Evolutionary conservation across 129 eudicot genomes (phyloP).

Genomic region (Chrysanthemum lavandulifolium): DNA sequence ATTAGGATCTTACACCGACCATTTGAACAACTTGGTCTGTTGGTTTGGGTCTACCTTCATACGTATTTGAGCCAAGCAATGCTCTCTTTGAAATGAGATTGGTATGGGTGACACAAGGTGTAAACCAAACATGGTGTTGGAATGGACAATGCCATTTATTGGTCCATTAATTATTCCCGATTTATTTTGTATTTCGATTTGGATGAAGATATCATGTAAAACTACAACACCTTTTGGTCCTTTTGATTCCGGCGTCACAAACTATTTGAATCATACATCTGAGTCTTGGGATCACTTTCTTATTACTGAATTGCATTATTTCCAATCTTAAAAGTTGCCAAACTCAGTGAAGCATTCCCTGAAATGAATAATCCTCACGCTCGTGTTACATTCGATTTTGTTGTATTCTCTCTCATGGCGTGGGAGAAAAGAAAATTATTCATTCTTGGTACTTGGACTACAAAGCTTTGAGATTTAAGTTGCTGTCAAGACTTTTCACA

Average conservation of each 20-base stretch:
- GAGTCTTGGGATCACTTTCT: not conserved
- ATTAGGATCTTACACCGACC: too few species aligned
- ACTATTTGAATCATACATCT: not conserved
- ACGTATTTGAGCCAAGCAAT: too few species aligned
- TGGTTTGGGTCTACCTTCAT: too few species aligned
- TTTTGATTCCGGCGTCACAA: too few species aligned
- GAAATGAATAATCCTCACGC: not conserved
- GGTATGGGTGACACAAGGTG: too few species aligned
- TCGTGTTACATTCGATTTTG: not conserved
- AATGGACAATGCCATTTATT: not conserved
- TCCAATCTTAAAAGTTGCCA: not conserved
- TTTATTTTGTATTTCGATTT: not conserved
- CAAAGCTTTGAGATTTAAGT: not conserved
- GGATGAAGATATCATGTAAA: not conserved
- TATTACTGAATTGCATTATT: not conserved
- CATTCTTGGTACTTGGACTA: not conserved
- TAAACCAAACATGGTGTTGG: not conserved
- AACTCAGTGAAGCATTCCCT: not conserved
- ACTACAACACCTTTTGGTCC: not conserved
- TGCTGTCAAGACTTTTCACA: not conserved
- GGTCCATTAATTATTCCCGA: not conserved
- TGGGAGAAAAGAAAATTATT: not conserved
- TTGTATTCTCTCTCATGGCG: not conserved
- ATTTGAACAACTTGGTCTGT: too few species aligned
- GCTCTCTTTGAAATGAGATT: too few species aligned